A percentile compares a stretch with the other conserved stretches of the same genome.
Evolutionary conservation across 331 rosid genomes (phyloP).

Genomic region (Dryas integrifolia): DNA sequence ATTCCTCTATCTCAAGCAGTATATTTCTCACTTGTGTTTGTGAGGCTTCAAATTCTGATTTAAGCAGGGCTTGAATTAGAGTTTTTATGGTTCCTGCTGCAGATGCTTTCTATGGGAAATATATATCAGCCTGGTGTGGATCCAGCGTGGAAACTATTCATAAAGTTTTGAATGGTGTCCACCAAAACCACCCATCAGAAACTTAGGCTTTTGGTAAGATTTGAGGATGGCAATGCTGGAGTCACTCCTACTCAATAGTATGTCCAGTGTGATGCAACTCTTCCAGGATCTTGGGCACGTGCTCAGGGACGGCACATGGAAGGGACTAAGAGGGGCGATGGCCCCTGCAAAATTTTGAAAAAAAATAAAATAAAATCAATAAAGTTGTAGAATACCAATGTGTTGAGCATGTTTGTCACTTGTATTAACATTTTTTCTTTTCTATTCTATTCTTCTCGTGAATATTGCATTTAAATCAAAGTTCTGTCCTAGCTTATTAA

Average conservation of each 20-base stretch:
- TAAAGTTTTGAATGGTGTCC: conserved; percentile 16
- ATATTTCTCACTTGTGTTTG: neutral
- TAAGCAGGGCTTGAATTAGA: neutral
- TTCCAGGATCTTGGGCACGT: neutral
- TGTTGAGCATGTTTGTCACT: no score
- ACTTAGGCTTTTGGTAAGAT: neutral
- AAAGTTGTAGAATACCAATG: no score
- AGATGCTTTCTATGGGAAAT: neutral
- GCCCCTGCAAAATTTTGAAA: neutral
- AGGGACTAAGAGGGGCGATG: no score
- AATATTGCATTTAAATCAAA: no score
- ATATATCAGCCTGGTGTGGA: conserved; percentile 13
- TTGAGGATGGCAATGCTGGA: neutral
- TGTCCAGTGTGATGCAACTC: neutral
- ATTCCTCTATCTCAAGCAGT: neutral
- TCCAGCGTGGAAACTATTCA: conserved; percentile 16
- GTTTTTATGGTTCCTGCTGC: conserved; percentile 4
- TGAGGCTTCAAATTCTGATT: neutral
- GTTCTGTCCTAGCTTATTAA: no score
- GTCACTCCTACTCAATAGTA: no score
- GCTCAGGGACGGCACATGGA: neutral
- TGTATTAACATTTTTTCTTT: no score
- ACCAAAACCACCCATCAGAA: conserved; percentile 12
- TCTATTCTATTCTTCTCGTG: no score
- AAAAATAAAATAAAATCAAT: no score